These are phyloP conservation scores for Globisporangium canariense DNA, from an alignment of 352 stramenopile genomes.

Conservation along the genomic window DNA sequence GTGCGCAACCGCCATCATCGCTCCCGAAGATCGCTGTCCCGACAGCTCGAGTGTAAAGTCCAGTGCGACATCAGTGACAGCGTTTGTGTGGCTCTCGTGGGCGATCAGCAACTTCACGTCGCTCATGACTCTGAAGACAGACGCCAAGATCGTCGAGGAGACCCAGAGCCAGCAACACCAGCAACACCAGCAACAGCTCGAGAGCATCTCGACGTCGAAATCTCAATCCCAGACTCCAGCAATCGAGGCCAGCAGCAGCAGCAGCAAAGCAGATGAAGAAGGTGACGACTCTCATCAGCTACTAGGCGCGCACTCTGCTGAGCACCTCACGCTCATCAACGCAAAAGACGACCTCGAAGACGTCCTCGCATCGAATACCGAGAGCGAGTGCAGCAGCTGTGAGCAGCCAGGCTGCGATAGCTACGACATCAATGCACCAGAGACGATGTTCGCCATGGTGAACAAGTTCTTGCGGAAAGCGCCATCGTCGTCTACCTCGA, in stretches of 20 bases:
- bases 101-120: background rate
- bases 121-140: background rate
- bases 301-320: background rate
- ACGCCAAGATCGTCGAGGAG: background rate
- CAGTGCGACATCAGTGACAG: background rate
- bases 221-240: background rate
- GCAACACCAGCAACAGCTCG: background rate
- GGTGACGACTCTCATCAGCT: background rate
- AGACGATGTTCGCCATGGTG: conserved; percentile 1
- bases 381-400: conserved; percentile 1
- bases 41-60: background rate
- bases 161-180: background rate
- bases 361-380: background rate
- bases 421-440: background rate
- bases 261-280: too few species aligned
- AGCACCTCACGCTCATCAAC: background rate
- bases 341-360: background rate
- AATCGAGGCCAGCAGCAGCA: background rate
- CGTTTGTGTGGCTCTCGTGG: conserved; percentile 3
- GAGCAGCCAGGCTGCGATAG: background rate
- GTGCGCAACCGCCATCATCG: background rate
- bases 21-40: background rate
- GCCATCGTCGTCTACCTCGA: background rate
- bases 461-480: conserved; percentile 1
- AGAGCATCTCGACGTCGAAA: background rate